These are phyloP conservation scores for Naematelia encephala DNA, from an alignment of 768 basidiomycete species.

Conservation along the genomic window DNA sequence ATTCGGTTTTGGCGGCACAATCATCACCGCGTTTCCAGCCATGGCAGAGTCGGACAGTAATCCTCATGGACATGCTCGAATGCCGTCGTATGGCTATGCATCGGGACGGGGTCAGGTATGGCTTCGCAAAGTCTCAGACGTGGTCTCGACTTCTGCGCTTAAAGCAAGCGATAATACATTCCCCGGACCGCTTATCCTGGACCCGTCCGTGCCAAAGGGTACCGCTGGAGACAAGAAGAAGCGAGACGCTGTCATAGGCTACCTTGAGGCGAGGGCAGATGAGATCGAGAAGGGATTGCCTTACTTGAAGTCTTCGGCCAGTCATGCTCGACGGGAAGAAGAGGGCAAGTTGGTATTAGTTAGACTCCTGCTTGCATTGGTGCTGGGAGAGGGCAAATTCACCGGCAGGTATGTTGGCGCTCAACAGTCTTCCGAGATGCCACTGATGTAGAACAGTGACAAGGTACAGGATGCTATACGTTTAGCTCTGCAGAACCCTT, in stretches of 20 bases:
- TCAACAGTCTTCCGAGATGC: not conserved
- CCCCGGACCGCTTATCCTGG: slow-evolving; percentile 83
- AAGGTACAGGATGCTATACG: slow-evolving; percentile 73
- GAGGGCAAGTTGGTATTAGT: slow-evolving; percentile 76
- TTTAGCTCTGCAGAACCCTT: slow-evolving; percentile 55
- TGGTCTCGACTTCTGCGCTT: slow-evolving; percentile 67
- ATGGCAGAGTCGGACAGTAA: slow-evolving; percentile 67
- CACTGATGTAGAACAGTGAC: slow-evolving; percentile 51
- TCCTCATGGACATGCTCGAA: slow-evolving; percentile 52
- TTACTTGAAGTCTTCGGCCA: slow-evolving; percentile 60
- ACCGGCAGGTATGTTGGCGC: slow-evolving; percentile 69
- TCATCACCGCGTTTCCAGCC: slow-evolving; percentile 83
- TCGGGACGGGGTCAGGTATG: slow-evolving; percentile 54
- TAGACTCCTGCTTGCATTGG: slow-evolving; percentile 70
- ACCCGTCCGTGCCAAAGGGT: slow-evolving; percentile 65
- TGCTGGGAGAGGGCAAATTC: slow-evolving; percentile 83
- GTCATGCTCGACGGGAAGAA: slow-evolving; percentile 57
- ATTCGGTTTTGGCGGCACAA: slow-evolving; percentile 90
- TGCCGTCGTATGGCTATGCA: slow-evolving; percentile 42
- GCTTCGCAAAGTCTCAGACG: slow-evolving; percentile 64
- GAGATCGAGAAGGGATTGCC: slow-evolving; percentile 75
- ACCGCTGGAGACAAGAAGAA: slow-evolving; percentile 66
- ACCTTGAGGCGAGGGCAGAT: slow-evolving; percentile 68
- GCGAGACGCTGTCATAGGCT: slow-evolving; percentile 71
- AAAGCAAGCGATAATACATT: slow-evolving; percentile 55